Percentiles rank a stretch among this genome's conserved stretches.
phyloP scores from a whole-genome alignment of 768 basidiomycete species.

The Mycena crocata region DNA sequence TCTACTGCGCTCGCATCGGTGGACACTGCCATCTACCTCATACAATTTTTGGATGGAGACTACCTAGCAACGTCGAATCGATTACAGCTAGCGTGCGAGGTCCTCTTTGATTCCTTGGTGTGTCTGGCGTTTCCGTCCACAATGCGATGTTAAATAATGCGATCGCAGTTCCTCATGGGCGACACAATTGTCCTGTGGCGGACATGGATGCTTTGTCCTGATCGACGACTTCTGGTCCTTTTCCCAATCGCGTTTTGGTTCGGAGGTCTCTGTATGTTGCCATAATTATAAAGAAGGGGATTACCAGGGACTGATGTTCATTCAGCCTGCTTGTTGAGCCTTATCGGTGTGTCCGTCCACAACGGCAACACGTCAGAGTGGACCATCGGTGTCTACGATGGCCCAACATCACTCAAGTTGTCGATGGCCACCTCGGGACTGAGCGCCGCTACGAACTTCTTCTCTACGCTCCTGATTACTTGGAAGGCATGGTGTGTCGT shows the following conservation, averaged over 20 bases:
- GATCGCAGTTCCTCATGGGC: conserved; percentile 5
- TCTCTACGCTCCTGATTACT: conserved; percentile 13
- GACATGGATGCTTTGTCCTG: conserved; percentile 7
- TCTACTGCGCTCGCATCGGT: conserved; percentile 6
- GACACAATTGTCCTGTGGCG: conserved; percentile 20
- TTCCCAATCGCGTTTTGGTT: conserved; percentile 13
- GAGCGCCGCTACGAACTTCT: conserved; percentile 23
- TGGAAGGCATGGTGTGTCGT: conserved; percentile 19
- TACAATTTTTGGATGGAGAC: background rate
- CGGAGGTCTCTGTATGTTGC: conserved; percentile 8
- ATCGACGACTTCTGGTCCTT: background rate
- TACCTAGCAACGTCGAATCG: background rate
- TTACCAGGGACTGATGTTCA: background rate
- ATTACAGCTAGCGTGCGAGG: conserved; percentile 11
- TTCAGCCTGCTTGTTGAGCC: conserved; percentile 8
- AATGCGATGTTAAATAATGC: background rate
- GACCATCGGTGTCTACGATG: conserved; percentile 21
- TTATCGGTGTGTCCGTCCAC: conserved; percentile 3
- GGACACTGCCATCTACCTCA: conserved; percentile 12
- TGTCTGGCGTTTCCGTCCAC: background rate
- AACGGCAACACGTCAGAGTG: conserved; percentile 13
- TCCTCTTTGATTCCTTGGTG: conserved; percentile 13
- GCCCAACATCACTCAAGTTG: background rate
- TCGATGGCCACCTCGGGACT: conserved; percentile 17
- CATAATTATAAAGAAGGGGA: background rate